A percentile compares a stretch with the other conserved stretches of the same genome.
Evolutionary conservation across 768 basidiomycete genomes (phyloP).

Genomic region (Kwoniella sp.): DNA sequence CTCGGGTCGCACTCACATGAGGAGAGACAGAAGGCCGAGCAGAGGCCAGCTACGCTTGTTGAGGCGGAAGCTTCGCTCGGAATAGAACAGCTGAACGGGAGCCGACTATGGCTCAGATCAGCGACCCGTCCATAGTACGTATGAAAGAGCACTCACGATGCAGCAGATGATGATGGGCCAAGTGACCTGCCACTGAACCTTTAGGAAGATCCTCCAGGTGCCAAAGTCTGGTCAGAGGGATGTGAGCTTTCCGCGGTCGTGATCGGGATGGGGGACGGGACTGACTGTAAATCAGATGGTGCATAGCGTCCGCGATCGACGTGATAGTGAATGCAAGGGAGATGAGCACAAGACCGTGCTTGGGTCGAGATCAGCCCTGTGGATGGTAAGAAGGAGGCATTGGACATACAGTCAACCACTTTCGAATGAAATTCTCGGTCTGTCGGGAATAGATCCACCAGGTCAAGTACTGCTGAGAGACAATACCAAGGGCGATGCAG

Average conservation of each 20-base stretch:
- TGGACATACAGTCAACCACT: constrained; percentile 2
- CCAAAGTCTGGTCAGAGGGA: background rate
- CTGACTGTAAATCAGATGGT: constrained; percentile 4
- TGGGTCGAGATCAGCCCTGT: no score
- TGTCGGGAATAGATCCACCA: constrained; percentile 2
- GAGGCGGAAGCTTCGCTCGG: no score
- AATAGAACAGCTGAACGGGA: no score
- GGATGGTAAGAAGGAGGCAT: background rate
- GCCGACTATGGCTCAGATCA: no score
- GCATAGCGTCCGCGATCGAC: background rate
- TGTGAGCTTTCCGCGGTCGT: no score
- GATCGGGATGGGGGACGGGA: no score
- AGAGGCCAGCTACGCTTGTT: no score
- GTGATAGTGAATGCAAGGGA: background rate
- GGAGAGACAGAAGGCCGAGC: no score
- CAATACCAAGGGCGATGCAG: background rate
- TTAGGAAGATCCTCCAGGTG: background rate
- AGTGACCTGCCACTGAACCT: background rate
- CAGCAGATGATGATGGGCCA: background rate
- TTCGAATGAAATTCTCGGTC: background rate
- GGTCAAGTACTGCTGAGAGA: constrained; percentile 5
- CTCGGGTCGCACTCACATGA: no score
- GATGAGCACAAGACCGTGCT: background rate
- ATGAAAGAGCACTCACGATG: background rate
- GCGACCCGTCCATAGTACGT: no score